These are phyloP conservation scores for Alnus glutinosa DNA, from an alignment of 306 rosid genomes.

Conservation along the genomic window DNA sequence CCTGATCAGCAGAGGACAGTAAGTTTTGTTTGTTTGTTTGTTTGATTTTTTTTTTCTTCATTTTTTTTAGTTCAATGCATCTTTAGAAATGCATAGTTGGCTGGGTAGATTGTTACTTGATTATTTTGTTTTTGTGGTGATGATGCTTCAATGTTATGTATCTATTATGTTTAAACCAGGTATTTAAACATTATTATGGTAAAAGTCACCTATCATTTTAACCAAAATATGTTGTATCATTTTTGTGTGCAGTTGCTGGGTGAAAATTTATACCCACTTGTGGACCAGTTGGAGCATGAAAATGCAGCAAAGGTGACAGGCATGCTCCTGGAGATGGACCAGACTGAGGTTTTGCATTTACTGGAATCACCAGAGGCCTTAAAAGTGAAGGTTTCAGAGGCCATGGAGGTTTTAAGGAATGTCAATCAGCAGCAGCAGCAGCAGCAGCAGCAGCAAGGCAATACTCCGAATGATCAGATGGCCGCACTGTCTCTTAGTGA, in stretches of 20 bases:
- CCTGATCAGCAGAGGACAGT: slow-evolving; percentile 68
- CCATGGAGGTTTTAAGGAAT: slow-evolving; percentile 68
- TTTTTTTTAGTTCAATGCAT: background rate
- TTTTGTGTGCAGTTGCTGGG: slow-evolving; percentile 64
- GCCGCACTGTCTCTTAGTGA: slow-evolving; percentile 61
- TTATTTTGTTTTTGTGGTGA: background rate
- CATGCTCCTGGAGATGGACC: slow-evolving; percentile 88
- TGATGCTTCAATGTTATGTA: background rate
- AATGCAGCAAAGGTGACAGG: slow-evolving; percentile 73
- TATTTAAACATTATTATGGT: background rate
- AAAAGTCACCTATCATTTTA: background rate
- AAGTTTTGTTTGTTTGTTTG: slow-evolving; percentile 31
- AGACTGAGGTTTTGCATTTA: slow-evolving; percentile 71
- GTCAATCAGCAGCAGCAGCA: slow-evolving; percentile 58
- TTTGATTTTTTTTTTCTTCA: slow-evolving; percentile 23
- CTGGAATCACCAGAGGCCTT: slow-evolving; percentile 74
- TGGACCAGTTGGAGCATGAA: slow-evolving; percentile 67
- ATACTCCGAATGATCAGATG: slow-evolving; percentile 48
- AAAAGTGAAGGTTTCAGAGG: slow-evolving; percentile 68
- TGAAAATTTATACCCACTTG: slow-evolving; percentile 64
- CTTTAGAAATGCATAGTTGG: background rate
- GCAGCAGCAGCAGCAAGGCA: slow-evolving; percentile 52
- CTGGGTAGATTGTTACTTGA: background rate
- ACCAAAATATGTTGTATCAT: background rate
- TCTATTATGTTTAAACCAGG: background rate